Base-by-base conservation (phyloP, 257 asterid genomes). In the Jacaranda mimosifolia region DNA sequence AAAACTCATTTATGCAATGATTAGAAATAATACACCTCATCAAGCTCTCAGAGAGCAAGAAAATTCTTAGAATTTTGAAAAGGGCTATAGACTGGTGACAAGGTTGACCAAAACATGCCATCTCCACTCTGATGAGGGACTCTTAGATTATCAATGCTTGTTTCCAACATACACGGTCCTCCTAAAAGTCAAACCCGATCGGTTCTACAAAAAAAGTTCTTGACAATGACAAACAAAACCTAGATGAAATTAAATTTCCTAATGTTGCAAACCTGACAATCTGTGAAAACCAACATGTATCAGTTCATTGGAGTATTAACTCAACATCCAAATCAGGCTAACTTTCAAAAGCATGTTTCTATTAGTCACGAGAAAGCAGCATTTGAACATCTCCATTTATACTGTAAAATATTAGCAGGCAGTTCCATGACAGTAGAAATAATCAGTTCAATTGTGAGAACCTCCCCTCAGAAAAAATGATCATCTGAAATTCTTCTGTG, bases 381-480 rank as follows among this genome's bases (percentile, higher is more conserved):
- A 56, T 35, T 63, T 51, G 8, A 63, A 62, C 15, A 35, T n/a
- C 42, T 14, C 65, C 12, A 42, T 42, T 40, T 56, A 36, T n/a
- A 70, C 72, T 42, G 8, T 53, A 64, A 72, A n/a, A 21, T 62
- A 52, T 52, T 40, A 43, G 14, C 75, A 68, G 55, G 67, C 40
- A 67, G n/a, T 14, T 38, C 14, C 32, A 5, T 56, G 39, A 58
- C 42, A 35, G 35, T 45, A 63, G 32, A 57, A 57, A 9, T 21
- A 52, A 77, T 73, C 62, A 70, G 73, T 42, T 64, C 68, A 70
- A 42, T 13, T 58, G 73, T 74, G 40, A 48, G 63, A 14, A 26
- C 32, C 52, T 45, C 74, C 17, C 62, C 53, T 42, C 53, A 38
- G 17, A 49, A 40, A 32, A 55, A 51, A 4, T 4, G 3, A 60